Base-by-base conservation (phyloP, 2,329 filamentous ascomycete species). In the Chrysoporthe cubensis region DNA sequence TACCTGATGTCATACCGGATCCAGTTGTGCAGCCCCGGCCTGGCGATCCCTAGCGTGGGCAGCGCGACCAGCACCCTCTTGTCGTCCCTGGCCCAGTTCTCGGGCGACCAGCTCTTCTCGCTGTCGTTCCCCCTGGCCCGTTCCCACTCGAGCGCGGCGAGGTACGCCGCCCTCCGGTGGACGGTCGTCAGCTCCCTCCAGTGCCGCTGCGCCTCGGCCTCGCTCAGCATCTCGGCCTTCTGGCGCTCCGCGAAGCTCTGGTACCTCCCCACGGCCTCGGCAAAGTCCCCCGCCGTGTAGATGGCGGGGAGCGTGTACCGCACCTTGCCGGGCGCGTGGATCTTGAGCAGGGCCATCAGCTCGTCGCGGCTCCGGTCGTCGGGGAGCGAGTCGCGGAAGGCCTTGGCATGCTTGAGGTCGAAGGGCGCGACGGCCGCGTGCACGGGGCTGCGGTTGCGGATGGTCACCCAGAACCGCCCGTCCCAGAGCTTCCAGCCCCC, bases 381-480 rank as follows among this genome's bases (percentile, higher is more conserved):
- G 0, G 61, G 44, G 2, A 88, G 78, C 0, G 78, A 78, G 52
- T 80, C 80, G 21, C 84, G 81, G 70, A 88, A 87, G 0, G 76
- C 70, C 71, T 85, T 84, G 52, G 80, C 79, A 68, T 84, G 76
- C 44, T 79, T 78, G 1, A 73, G 71, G 2, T 78, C 74, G 71
- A 85, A 84, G 0, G 86, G 86, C 44, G 79, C 79, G 2, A 88
- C 70, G 21, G 78, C 74, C 18, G 85, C 76, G 16, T 75, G 74
- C 62, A 78, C 78, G 3, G 80, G 80, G 7, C 82, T 76, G 5
- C 82, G 80, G 59, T 81, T 77, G 26, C 77, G 76, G 11, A 88
- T 66, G 18, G 82, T 80, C 18, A 90, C 76, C 88, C 88, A 91
- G 76, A 84, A 90, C 2, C 88, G 85, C 0, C 87, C 85, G 75